These are phyloP conservation scores for Pisolithus marmoratus DNA, from an alignment of 768 basidiomycete species.

Conservation along the genomic window DNA sequence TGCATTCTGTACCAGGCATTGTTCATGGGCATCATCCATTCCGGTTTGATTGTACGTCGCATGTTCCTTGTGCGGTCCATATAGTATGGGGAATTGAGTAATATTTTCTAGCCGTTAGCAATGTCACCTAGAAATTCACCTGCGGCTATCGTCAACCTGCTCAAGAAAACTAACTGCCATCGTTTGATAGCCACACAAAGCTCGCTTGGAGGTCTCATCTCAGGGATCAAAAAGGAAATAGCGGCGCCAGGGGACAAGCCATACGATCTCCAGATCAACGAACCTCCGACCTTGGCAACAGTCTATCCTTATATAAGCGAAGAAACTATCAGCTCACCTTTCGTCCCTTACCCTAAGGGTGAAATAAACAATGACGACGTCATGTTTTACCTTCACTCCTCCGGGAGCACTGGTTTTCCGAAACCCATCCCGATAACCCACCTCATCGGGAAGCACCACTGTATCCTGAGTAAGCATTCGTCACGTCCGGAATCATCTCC, in stretches of 20 bases:
- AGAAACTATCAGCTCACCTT: slow-evolving; percentile 19
- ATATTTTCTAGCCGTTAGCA: slow-evolving; percentile 25
- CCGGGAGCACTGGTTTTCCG: slow-evolving; percentile 46
- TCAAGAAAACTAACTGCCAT: slow-evolving; percentile 16
- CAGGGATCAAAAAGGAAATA: neutral
- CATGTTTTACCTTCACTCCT: slow-evolving; percentile 43
- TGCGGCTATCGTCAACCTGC: slow-evolving; percentile 28
- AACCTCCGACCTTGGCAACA: slow-evolving; percentile 16
- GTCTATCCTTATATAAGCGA: slow-evolving; percentile 37
- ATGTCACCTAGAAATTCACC: slow-evolving; percentile 39
- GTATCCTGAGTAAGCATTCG: slow-evolving; percentile 26
- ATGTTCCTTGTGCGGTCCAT: slow-evolving; percentile 16
- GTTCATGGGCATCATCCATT: slow-evolving; percentile 29
- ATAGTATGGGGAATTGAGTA: slow-evolving; percentile 17
- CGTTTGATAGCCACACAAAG: slow-evolving; percentile 15
- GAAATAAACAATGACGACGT: slow-evolving; percentile 25
- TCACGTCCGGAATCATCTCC: neutral
- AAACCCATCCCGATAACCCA: slow-evolving; percentile 39
- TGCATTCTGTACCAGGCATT: slow-evolving; percentile 31
- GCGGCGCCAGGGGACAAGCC: neutral
- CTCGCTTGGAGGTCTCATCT: slow-evolving; percentile 14
- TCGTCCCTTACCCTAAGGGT: slow-evolving; percentile 12
- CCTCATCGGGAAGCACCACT: slow-evolving; percentile 30
- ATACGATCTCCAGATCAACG: slow-evolving; percentile 7
- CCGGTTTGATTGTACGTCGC: slow-evolving; percentile 32